Base-by-base conservation (phyloP, 768 basidiomycete species). In the Termitomyces titanicus region DNA sequence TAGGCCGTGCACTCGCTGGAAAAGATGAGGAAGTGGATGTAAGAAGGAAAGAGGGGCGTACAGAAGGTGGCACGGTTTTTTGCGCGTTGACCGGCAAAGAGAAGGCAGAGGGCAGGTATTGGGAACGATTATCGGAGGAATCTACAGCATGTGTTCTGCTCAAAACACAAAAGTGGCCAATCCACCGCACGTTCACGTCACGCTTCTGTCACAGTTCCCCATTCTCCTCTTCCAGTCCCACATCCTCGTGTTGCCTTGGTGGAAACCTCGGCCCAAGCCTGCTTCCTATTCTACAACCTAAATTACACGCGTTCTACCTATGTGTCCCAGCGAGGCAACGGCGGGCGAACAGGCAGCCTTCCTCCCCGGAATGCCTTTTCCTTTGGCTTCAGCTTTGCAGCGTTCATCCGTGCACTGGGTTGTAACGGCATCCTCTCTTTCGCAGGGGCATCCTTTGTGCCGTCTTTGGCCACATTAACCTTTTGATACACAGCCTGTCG, bases 81-180 rank as follows among this genome's bases (percentile, higher is more conserved):
- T n/a, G n/a, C n/a, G n/a, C n/a, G n/a, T n/a, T n/a, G n/a, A n/a
- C n/a, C n/a, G n/a, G n/a, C n/a, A n/a, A 42, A 47, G 55, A 53
- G 57, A 56, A 61, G 51, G 60, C 29, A 45, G 58, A 60, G 49
- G 57, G 55, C 35, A 64, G 63, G 55, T 57, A 44, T 38, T 54
- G 52, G 55, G 39, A 60, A 65, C 58, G 64, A 64, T 68, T 63
- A 69, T 68, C 66, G 54, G 54, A 59, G 53, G 50, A 63, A 63
- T 63, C 58, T 66, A 66, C 67, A 68, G 66, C 70, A 72, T 69
- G 66, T 66, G 66, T 63, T 62, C 61, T 62, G 47, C 34, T 49
- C 37, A 59, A 56, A 58, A 59, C 57, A 60, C 61, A 60, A 63
- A 61, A 62, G 60, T 63, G 67, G 63, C 63, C 65, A 66, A 65